Percentiles rank a stretch among this genome's conserved stretches.
These are phyloP conservation scores for Solanum neorickii DNA, from an alignment of 257 asterid species.

Conservation along the genomic window DNA sequence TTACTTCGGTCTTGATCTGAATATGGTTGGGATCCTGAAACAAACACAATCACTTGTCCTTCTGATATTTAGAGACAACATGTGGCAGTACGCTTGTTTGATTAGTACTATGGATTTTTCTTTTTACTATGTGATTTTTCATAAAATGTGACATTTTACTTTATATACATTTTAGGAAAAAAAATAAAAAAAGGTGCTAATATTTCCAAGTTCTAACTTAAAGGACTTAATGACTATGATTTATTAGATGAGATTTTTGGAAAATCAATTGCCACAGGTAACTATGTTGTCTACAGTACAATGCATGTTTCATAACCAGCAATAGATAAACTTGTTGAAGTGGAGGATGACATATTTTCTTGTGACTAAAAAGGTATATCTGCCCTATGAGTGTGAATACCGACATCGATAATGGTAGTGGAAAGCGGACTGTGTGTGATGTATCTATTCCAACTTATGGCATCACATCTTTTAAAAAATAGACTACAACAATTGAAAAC, in stretches of 20 bases:
- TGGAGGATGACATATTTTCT: background rate
- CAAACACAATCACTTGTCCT: background rate
- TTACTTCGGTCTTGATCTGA: too few relatives aligned
- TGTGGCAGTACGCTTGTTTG: background rate
- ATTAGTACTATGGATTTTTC: background rate
- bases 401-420: background rate
- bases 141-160: too few relatives aligned
- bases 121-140: too few relatives aligned
- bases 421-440: background rate
- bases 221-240: background rate
- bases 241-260: too few relatives aligned
- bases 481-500: background rate
- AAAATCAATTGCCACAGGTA: too few relatives aligned
- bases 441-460: background rate
- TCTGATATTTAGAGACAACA: background rate
- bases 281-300: background rate
- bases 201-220: background rate
- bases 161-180: too few relatives aligned
- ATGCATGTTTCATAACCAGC: background rate
- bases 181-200: too few relatives aligned
- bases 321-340: background rate
- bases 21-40: too few relatives aligned
- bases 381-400: background rate
- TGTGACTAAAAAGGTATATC: background rate
- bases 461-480: background rate